Base-by-base conservation (phyloP, 2,329 filamentous ascomycete genomes). In the Aspergillus sp. region DNA sequence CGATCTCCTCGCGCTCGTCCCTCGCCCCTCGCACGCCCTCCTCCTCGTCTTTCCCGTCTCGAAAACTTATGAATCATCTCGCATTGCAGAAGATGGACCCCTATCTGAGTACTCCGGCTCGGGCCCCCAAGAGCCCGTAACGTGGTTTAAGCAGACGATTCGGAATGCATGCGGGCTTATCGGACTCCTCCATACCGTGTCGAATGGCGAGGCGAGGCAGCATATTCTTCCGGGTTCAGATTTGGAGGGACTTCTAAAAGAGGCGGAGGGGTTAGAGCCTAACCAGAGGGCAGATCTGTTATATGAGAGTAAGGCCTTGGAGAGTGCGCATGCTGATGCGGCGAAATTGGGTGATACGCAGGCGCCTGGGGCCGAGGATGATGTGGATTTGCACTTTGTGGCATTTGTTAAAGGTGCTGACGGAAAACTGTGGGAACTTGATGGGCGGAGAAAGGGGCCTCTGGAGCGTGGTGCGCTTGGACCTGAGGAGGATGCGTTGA, bases 91-190 rank as follows among this genome's bases (percentile, higher is more conserved):
- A 79, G 93, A 97, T 76, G 78, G 79, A 51, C 72, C 82, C 21
- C 78, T 79, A 43, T 64, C 78, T 2, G 84, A 86, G 40, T 96
- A 96, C 78, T 71, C 73, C 0, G 89, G 88, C 44, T 81, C 80
- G 17, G 92, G 92, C 1, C 76, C 82, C 0, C 70, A 68, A 0
- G 91, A 97, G 70, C 88, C 90, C 5, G 90, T 97, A 0, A 70
- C 96, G 7, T 99, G 93, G 95, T 98, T 93, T 82, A 90, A 86
- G 66, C 93, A 98, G 79, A 98, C 93, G 0, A 97, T 98, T 67
- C 85, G 90, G 60, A 96, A 98, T 72, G 91, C 93, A 0, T 98
- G 93, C 73, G 93, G 93, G 0, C 78, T 96, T 45, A 96, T 97
- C 79, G 95, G 90, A 0, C 76, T 98, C 27, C 73, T 98, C 46